A percentile compares a stretch with the other conserved stretches of the same genome.
Conservation (phyloP, 768 basidiomycete genomes). For the Kondoa malvinella region DNA sequence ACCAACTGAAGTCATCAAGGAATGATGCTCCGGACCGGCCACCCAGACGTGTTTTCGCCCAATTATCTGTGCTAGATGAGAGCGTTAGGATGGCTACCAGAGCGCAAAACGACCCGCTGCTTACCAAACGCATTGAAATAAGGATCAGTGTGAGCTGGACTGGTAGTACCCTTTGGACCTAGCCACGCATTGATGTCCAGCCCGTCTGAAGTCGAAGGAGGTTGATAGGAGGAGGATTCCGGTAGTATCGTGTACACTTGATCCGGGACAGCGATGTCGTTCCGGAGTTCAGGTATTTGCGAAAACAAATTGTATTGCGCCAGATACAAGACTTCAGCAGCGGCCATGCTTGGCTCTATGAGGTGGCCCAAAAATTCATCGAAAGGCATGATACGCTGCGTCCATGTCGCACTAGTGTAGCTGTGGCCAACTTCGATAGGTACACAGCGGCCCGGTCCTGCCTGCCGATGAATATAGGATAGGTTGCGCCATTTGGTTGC, state of each 20-base stretch:
- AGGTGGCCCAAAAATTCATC: conserved; percentile 50
- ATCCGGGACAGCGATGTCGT: conserved; percentile 70
- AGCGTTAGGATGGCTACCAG: conserved; percentile 18
- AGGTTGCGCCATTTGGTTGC: conserved; percentile 53
- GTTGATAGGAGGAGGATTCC: conserved; percentile 38
- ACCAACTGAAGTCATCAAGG: conserved; percentile 41
- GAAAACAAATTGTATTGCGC: conserved; percentile 73
- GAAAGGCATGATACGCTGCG: conserved; percentile 60
- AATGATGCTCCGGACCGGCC: conserved; percentile 45
- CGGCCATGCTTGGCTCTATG: conserved; percentile 15
- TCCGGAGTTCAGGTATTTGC: conserved; percentile 62
- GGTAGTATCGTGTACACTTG: conserved; percentile 54
- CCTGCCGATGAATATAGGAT: conserved; percentile 49
- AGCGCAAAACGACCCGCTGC: neutral
- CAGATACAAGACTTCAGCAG: conserved; percentile 45
- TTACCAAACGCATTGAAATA: conserved; percentile 79
- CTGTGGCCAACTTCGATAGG: conserved; percentile 79
- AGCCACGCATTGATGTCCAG: conserved; percentile 64
- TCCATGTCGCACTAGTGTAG: conserved; percentile 67
- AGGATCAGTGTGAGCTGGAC: conserved; percentile 88
- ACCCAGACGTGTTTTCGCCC: conserved; percentile 85
- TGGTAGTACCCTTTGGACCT: conserved; percentile 58
- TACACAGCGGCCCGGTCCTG: conserved; percentile 66
- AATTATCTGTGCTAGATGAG: conserved; percentile 56
- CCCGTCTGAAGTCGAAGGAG: conserved; percentile 50